Evolutionary conservation across 1,284 basidiomycete genomes (phyloP).

Genomic region (Boletus nobilissimus): DNA sequence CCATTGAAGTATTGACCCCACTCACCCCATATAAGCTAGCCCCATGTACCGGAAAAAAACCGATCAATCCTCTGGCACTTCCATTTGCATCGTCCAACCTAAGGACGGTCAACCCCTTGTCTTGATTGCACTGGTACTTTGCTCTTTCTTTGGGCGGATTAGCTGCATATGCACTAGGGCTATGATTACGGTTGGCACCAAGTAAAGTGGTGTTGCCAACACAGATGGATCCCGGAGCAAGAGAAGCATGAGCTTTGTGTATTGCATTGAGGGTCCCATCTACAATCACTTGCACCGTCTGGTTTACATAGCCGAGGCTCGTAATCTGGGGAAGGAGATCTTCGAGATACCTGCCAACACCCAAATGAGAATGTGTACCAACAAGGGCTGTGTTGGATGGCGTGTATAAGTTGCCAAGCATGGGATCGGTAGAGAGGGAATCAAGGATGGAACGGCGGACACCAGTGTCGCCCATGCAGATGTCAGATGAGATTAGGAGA

Average conservation of each 20-base stretch:
- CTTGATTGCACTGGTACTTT: constrained; percentile 73
- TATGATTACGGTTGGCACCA: constrained; percentile 79
- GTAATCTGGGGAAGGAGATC: constrained; percentile 82
- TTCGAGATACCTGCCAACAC: constrained; percentile 83
- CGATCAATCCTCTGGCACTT: constrained; percentile 70
- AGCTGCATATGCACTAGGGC: constrained; percentile 76
- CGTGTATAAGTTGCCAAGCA: constrained; percentile 73
- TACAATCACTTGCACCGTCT: constrained; percentile 76
- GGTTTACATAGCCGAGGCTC: constrained; percentile 76
- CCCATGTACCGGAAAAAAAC: constrained; percentile 85
- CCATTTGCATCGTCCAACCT: constrained; percentile 69
- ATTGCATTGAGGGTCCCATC: constrained; percentile 76
- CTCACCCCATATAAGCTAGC: constrained; percentile 78
- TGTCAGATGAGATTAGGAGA: constrained; percentile 83
- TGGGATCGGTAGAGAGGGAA: constrained; percentile 56
- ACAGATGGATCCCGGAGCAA: constrained; percentile 67
- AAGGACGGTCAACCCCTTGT: constrained; percentile 75
- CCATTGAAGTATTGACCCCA: neutral
- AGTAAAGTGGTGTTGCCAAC: constrained; percentile 75
- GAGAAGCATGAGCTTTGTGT: constrained; percentile 70
- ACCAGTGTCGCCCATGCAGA: constrained; percentile 84
- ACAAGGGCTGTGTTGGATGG: constrained; percentile 80
- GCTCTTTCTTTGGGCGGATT: constrained; percentile 77
- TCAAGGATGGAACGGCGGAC: constrained; percentile 76
- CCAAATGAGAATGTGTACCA: constrained; percentile 81